These are phyloP conservation scores for Bacidia rubella DNA, from an alignment of 495 filamentous ascomycete species.

Conservation along the genomic window DNA sequence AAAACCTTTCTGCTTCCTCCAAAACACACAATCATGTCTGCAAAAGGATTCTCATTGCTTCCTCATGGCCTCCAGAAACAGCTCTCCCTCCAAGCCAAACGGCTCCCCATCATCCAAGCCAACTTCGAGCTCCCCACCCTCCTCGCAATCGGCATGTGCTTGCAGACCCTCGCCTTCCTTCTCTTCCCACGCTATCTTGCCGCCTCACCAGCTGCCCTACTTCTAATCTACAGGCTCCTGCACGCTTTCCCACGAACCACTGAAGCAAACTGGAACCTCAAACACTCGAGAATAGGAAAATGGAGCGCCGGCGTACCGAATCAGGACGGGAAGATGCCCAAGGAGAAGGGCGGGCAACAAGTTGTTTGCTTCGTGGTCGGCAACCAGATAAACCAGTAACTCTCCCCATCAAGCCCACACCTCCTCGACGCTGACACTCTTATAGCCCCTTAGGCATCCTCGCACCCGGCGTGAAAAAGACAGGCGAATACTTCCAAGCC, in stretches of 20 bases:
- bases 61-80: no score
- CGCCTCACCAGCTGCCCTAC: constrained; percentile 1
- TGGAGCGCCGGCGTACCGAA: constrained; percentile 26
- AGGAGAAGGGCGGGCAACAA: constrained; percentile 19
- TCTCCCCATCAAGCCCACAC: not conserved
- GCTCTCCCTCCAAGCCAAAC: no score
- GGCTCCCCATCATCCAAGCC: constrained; percentile 40
- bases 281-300: constrained; percentile 23
- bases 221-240: constrained; percentile 4
- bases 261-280: constrained; percentile 27
- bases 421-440: not conserved
- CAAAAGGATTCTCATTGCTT: no score
- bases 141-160: constrained; percentile 10
- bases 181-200: constrained; percentile 9
- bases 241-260: constrained; percentile 14
- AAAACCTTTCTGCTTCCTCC: no score
- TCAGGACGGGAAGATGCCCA: constrained; percentile 21
- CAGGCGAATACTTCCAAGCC: constrained; percentile 18
- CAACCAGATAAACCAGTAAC: constrained; percentile 28
- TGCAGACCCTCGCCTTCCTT: constrained; percentile 9
- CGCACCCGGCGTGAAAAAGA: constrained; percentile 20
- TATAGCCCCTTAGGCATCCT: constrained; percentile 22
- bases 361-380: constrained; percentile 32
- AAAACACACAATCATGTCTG: no score
- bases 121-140: constrained; percentile 21